Conservation (phyloP, 257 asterid genomes). For the Rhazya stricta region DNA sequence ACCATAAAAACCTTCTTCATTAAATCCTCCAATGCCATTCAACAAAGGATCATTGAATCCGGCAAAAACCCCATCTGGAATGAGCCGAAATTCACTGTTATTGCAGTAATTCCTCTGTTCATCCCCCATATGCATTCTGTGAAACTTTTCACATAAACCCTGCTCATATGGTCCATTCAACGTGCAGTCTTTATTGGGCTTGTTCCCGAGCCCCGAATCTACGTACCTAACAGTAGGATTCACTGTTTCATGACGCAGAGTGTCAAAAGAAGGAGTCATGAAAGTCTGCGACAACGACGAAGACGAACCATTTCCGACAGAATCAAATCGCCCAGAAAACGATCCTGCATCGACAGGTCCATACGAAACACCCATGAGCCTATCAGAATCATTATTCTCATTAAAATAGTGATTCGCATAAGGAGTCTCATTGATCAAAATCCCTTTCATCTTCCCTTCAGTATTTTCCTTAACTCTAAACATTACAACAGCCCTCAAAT, state of each 20-base stretch:
- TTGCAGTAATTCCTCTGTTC: constrained; percentile 14
- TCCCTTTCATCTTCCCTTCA: constrained; percentile 23
- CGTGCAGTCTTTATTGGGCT: constrained; percentile 10
- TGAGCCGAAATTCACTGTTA: constrained; percentile 3
- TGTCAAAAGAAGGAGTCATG: constrained; percentile 16
- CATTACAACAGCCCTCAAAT: constrained; percentile 13
- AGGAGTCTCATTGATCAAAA: constrained; percentile 10
- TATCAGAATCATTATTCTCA: constrained; percentile 14
- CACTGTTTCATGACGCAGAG: constrained; percentile 4
- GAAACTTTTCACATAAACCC: constrained; percentile 25
- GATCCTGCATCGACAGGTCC: constrained; percentile 18
- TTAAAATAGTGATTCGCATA: constrained; percentile 10
- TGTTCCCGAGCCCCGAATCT: constrained; percentile 14
- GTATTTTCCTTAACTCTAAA: constrained; percentile 18
- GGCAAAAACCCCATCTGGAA: constrained; percentile 16
- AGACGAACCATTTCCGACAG: constrained; percentile 13
- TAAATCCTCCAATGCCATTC: constrained; percentile 17
- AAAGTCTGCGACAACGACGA: constrained; percentile 4
- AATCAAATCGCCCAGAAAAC: constrained; percentile 20
- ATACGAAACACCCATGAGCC: constrained; percentile 7
- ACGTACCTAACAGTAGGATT: constrained; percentile 5
- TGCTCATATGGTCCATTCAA: constrained; percentile 18
- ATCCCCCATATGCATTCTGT: constrained; percentile 24
- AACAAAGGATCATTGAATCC: constrained; percentile 18
- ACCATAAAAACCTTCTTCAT: constrained; percentile 2